phyloP scores from a whole-genome alignment of 2,329 filamentous ascomycete species.

The Ophiostoma pallidulum region DNA sequence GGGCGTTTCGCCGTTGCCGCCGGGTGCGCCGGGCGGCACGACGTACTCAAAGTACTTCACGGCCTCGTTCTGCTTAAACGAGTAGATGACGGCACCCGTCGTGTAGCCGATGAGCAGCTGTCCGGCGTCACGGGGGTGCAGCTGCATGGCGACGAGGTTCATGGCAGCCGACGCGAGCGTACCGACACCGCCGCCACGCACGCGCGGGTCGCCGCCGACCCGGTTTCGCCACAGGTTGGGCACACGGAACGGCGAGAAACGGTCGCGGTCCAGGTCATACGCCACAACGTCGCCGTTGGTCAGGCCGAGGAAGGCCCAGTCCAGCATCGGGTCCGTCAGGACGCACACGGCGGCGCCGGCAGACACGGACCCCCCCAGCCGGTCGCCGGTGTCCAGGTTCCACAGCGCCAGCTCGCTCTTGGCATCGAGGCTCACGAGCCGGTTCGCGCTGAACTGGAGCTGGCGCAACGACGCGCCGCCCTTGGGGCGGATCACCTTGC shows the following conservation, averaged over 20 bases:
- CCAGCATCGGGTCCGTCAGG: slow-evolving; percentile 78
- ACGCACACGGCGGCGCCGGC: slow-evolving; percentile 67
- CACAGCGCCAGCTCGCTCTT: slow-evolving; percentile 81
- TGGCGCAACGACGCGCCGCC: slow-evolving; percentile 65
- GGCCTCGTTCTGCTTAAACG: slow-evolving; percentile 82
- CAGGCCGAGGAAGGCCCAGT: slow-evolving; percentile 83
- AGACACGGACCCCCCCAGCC: slow-evolving; percentile 61
- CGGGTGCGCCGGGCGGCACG: slow-evolving; percentile 70
- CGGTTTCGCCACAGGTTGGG: slow-evolving; percentile 77
- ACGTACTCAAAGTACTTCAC: slow-evolving; percentile 76
- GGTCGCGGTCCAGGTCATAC: slow-evolving; percentile 84
- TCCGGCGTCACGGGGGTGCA: slow-evolving; percentile 89
- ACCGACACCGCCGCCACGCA: background rate
- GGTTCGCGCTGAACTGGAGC: slow-evolving; percentile 78
- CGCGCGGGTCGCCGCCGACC: slow-evolving; percentile 38
- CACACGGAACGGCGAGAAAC: slow-evolving; percentile 65
- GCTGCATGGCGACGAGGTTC: slow-evolving; percentile 64
- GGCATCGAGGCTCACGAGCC: slow-evolving; percentile 73
- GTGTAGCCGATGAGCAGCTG: slow-evolving; percentile 86
- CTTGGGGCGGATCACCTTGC: slow-evolving; percentile 61
- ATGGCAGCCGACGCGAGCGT: slow-evolving; percentile 21
- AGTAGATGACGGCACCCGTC: slow-evolving; percentile 80
- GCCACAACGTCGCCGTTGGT: slow-evolving; percentile 77
- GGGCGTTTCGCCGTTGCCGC: slow-evolving; percentile 59
- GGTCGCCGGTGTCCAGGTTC: slow-evolving; percentile 61